Conservation (phyloP, 305 asterid species). For the Plantago rigida region DNA sequence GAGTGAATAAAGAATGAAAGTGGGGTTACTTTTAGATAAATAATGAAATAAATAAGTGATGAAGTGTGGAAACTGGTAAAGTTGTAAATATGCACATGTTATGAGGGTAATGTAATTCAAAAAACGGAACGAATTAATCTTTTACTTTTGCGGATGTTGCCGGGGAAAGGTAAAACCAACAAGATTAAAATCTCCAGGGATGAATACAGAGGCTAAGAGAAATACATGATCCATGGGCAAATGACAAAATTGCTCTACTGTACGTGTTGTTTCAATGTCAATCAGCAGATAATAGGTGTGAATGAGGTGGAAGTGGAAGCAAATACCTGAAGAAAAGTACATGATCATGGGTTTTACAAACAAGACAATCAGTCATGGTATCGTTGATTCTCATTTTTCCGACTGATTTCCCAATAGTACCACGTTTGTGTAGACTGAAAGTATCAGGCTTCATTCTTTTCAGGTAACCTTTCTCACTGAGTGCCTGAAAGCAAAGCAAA, state of each 20-base stretch:
- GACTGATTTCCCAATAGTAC: conserved; percentile 95
- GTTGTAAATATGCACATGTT: too few relatives aligned
- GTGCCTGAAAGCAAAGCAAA: conserved; percentile 50
- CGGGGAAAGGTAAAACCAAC: too few relatives aligned
- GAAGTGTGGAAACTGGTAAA: too few relatives aligned
- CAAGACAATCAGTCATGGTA: conserved; percentile 88
- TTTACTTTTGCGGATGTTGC: too few relatives aligned
- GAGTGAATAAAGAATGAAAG: too few relatives aligned
- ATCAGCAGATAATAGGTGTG: conserved; percentile 8
- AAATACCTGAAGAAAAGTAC: conserved; percentile 87
- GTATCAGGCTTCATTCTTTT: conserved; percentile 97
- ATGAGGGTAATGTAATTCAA: too few relatives aligned
- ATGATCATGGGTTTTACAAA: conserved; percentile 85
- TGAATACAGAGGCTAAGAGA: too few relatives aligned
- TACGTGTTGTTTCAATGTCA: not conserved
- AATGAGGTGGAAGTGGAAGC: conserved; percentile 20
- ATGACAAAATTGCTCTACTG: not conserved
- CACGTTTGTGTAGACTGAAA: conserved; percentile 83
- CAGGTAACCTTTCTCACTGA: conserved; percentile 94
- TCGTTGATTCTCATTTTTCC: conserved; percentile 91
- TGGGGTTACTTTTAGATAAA: too few relatives aligned
- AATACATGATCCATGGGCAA: too few relatives aligned
- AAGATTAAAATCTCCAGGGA: too few relatives aligned
- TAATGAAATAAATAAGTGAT: too few relatives aligned
- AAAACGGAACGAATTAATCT: too few relatives aligned